Evolutionary conservation across 2,329 filamentous ascomycete genomes (phyloP), one percentile per base, ranked within the genome.

Genomic region (Fusarium goolgardi): DNA sequence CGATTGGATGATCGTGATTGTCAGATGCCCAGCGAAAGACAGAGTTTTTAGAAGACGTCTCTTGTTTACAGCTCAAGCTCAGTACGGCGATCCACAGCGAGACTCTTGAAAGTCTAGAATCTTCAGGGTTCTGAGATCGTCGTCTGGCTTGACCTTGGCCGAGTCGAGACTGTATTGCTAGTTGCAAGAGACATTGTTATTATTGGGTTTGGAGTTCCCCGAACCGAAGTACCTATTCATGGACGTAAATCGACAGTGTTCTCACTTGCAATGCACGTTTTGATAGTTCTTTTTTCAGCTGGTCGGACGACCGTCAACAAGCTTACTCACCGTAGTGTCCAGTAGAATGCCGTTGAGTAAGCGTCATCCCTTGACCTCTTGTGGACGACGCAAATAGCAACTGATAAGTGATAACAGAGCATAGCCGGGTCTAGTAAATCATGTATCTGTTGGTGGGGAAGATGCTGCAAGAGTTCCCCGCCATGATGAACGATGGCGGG

Each of bases 301-400:
- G 64, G 67, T 70, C 67, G 68, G 63, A 45, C 67, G 67, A 70
- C 63, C 27, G 34, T 52, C 62, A 43, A 44, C 57, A 43, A 40
- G 41, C 46, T 59, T 60, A 35, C 40, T 70, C 67, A 70, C 51
- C 50, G 55, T 55, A 55, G 43, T 40, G 43, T 54, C 71, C 72
- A 75, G 72, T 75, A 64, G 52, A 46, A 74, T 57, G 55, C 59
- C 61, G 60, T 67, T 68, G 71, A 74, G 72, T 74, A 74, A 74
- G 72, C 72, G 72, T 73, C 72, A 74, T 74, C 39, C 46, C 57
- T 64, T 54, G 63, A 61, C 63, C 59, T 67, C 59, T 64, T 71
- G 72, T 73, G 71, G 72, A 56, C 61, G 63, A 31, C 54, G 43
- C 55, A 55, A 55, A 59, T 51, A 51, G 32, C 34, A 20, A 39